Evolutionary conservation across 257 asterid genomes (phyloP).

Genomic region (Echium plantagineum): DNA sequence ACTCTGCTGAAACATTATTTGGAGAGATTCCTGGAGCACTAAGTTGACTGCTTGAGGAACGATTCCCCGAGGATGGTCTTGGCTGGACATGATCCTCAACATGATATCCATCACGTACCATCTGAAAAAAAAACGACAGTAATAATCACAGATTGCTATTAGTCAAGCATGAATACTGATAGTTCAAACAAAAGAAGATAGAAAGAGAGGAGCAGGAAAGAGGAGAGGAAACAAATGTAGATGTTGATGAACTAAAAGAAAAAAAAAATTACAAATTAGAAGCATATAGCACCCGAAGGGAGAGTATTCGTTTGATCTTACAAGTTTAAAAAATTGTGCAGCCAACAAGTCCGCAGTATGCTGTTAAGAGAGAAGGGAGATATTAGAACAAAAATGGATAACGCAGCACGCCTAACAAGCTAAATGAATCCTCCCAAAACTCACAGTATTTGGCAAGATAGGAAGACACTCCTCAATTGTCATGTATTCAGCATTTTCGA

Average conservation of each 20-base stretch:
- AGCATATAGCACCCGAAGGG: not conserved
- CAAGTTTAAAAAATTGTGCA: slow-evolving; percentile 69
- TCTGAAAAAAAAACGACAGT: slow-evolving; percentile 30
- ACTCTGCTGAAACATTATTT: slow-evolving; percentile 33
- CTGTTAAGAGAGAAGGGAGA: slow-evolving; percentile 39
- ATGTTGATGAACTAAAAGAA: not conserved
- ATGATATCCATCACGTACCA: slow-evolving; percentile 66
- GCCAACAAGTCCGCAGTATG: slow-evolving; percentile 91
- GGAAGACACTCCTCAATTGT: slow-evolving; percentile 86
- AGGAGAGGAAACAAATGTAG: not conserved
- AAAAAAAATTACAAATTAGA: not conserved
- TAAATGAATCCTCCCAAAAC: slow-evolving; percentile 17
- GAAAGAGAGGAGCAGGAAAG: not conserved
- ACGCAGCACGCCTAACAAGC: not conserved
- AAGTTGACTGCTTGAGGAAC: slow-evolving; percentile 28
- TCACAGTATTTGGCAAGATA: slow-evolving; percentile 82
- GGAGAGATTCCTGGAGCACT: slow-evolving; percentile 29
- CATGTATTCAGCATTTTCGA: slow-evolving; percentile 53
- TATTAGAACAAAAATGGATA: slow-evolving; percentile 11
- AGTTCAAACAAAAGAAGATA: too few relatives aligned
- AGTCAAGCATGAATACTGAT: not conserved
- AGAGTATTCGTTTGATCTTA: slow-evolving; percentile 15
- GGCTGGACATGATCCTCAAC: slow-evolving; percentile 65
- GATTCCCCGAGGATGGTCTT: slow-evolving; percentile 39
- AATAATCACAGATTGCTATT: not conserved